Base-by-base conservation (phyloP, 2,329 filamentous ascomycete species). In the Lachnellula arida region DNA sequence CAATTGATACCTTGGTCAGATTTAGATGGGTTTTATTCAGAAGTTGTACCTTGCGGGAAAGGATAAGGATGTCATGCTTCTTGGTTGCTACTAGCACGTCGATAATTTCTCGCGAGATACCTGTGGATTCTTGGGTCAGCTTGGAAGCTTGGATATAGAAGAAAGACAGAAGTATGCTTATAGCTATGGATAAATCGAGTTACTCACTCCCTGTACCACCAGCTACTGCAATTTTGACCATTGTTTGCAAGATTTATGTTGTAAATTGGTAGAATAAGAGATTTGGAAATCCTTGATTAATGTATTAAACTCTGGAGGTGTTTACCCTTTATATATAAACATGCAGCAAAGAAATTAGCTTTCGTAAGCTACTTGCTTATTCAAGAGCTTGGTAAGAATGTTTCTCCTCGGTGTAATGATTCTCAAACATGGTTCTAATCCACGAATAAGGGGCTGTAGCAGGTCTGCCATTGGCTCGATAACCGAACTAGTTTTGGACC, bases 41-140 rank as follows among this genome's bases (percentile, higher is more conserved):
- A 49, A 22, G 7, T 46, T 39, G 15, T 7, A 59, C 59, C 34
- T 46, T 51, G 40, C 57, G 53, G 19, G 57, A 60, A 46, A 85
- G 66, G 19, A 84, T 70, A 0, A 73, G 67, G 46, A 85, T 78
- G 0, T 81, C 71, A 55, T 85, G 81, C 53, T 76, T 81, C 9
- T 73, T 72, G 3, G 72, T 71, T 3, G 74, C 74, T 2, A 80
- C 62, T 0, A 83, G 70, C 3, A 68, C 72, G 55, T 82, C 79
- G 22, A 83, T 68, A 9, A 84, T 64, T 63, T 82, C 80, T 43
- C 69, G 72, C 2, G 76, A 78, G 47, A 85, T 75, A 54, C 80
- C 80, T 83, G 46, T 22, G 5, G 35, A 43, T 49, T 32, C 25
- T 43, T 23, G 5, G 12, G 49, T 61, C 34, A 55, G 56, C 28